Conservation (phyloP, 345 rosid genomes). For the Nephelium lappaceum region DNA sequence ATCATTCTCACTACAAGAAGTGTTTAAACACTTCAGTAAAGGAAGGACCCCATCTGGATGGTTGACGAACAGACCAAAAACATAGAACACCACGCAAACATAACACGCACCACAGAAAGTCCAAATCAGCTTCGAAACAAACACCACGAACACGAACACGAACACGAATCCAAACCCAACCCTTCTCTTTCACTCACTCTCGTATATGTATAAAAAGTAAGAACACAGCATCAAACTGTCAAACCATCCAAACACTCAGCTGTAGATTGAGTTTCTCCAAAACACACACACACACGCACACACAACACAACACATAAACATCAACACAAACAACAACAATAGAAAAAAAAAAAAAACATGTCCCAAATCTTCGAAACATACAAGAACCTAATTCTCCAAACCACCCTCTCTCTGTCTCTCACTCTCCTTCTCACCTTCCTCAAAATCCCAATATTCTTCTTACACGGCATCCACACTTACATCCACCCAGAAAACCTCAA, state of each 20-base stretch:
- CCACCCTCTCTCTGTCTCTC: slow-evolving; percentile 42
- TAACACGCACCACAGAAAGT: too few relatives aligned
- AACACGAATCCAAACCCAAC: too few relatives aligned
- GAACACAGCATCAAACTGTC: neutral
- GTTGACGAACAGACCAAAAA: too few relatives aligned
- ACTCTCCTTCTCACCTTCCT: slow-evolving; percentile 56
- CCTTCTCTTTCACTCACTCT: neutral
- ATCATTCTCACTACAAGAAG: too few relatives aligned
- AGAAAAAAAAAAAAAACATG: slow-evolving; percentile 28
- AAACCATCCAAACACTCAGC: neutral
- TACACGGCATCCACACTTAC: slow-evolving; percentile 76
- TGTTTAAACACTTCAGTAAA: too few relatives aligned
- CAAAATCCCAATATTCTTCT: slow-evolving; percentile 61
- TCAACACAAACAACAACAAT: neutral
- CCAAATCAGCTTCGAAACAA: too few relatives aligned
- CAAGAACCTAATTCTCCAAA: slow-evolving; percentile 59
- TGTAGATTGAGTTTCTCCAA: neutral
- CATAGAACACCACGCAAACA: too few relatives aligned
- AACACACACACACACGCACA: neutral
- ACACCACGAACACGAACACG: too few relatives aligned
- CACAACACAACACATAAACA: neutral
- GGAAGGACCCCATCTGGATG: too few relatives aligned
- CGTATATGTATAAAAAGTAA: too few relatives aligned
- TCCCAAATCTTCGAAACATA: slow-evolving; percentile 42
- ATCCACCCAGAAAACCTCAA: slow-evolving; percentile 82